Base-by-base conservation (phyloP, 2,329 filamentous ascomycete genomes). In the Pleurostoma richardsiae region DNA sequence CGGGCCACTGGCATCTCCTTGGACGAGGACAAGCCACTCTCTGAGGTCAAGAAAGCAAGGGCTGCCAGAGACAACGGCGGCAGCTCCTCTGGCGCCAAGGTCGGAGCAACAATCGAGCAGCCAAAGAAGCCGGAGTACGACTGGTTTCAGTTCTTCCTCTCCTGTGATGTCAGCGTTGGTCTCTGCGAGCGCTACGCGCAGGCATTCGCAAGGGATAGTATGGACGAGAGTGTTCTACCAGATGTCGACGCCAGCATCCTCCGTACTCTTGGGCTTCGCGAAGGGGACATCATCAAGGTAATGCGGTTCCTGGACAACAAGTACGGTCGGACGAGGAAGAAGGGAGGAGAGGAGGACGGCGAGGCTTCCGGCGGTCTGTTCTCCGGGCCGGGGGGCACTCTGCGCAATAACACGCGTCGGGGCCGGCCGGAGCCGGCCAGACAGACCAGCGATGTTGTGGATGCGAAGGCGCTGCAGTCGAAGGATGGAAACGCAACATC, bases 121-220 rank as follows among this genome's bases (percentile, higher is more conserved):
- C 64, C 69, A 27, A 73, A 77, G 59, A 85, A 84, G 65, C 76
- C 86, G 1, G 85, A 94, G 42, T 95, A 97, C 63, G 94, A 99
- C 64, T 99, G 94, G 94, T 99, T 99, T 60, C 90, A 96, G 62
- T 97, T 99, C 71, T 99, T 99, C 75, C 72, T 99, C 39, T 83
- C 85, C 52, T 95, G 90, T 63, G 92, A 95, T 41, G 90, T 97
- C 57, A 86, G 90, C 40, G 88, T 92, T 42, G 89, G 95, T 49
- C 84, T 96, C 41, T 99, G 94, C 66, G 92, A 97, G 68, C 82
- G 94, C 46, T 99, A 99, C 61, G 85, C 91, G 2, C 88, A 90
- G 60, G 89, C 90, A 3, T 99, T 99, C 61, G 67, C 81, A 42
- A 85, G 85, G 60, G 94, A 99, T 61, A 94, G 91, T 28, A 97